phyloP scores from a whole-genome alignment of 345 rosid genomes.

The Kandelia obovata region DNA sequence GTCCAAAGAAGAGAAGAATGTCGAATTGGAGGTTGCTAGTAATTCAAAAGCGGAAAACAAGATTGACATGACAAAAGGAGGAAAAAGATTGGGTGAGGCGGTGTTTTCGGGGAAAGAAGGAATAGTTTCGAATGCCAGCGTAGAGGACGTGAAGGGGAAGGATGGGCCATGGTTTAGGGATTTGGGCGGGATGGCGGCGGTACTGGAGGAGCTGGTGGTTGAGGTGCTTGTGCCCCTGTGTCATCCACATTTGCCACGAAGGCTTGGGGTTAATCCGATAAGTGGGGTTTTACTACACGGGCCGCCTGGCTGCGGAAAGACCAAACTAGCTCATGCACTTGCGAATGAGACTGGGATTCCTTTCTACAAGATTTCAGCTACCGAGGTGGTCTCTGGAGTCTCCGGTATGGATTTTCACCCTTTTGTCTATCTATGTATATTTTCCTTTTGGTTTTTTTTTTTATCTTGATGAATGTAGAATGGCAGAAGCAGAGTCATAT shows the following conservation, averaged over 20 bases:
- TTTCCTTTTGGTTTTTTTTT: too few species aligned
- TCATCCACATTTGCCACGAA: conserved; percentile 58
- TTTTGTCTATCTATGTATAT: background rate
- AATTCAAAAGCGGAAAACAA: conserved; percentile 30
- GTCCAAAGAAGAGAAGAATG: conserved; percentile 45
- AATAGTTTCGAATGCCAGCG: conserved; percentile 7
- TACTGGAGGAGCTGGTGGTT: conserved; percentile 66
- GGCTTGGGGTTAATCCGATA: conserved; percentile 61
- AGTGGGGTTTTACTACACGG: conserved; percentile 77
- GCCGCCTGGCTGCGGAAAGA: conserved; percentile 87
- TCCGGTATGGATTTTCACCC: conserved; percentile 44
- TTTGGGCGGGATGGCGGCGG: conserved; percentile 67
- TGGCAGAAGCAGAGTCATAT: too few species aligned
- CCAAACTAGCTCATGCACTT: conserved; percentile 72
- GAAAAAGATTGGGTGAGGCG: background rate
- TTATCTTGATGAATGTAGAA: too few species aligned
- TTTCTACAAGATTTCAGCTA: conserved; percentile 76
- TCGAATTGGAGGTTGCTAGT: conserved; percentile 57
- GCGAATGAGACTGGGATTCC: conserved; percentile 82
- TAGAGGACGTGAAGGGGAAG: conserved; percentile 23
- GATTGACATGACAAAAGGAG: conserved; percentile 25
- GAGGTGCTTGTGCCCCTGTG: conserved; percentile 69
- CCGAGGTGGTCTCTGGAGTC: conserved; percentile 81
- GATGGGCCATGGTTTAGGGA: conserved; percentile 74
- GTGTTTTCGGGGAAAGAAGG: conserved; percentile 36